Base-by-base conservation (phyloP, 2,329 filamentous ascomycete genomes). In the Acrocalymma vagum region DNA sequence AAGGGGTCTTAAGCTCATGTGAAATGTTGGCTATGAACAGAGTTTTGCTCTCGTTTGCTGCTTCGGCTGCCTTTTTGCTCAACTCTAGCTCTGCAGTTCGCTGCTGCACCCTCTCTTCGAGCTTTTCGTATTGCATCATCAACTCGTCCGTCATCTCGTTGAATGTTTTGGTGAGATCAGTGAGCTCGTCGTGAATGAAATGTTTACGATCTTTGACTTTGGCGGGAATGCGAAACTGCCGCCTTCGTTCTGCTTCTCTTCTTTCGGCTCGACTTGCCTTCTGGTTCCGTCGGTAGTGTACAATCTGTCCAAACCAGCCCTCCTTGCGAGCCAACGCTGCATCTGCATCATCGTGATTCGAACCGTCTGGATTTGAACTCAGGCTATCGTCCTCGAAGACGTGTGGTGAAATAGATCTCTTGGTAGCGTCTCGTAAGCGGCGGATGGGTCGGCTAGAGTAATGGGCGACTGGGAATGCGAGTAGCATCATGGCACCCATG, bases 11-110 rank as follows among this genome's bases (percentile, higher is more conserved):
- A 23, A 99, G 78, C 68, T 97, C 84, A 54, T 87, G 84, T 2
- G 81, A 85, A 34, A 97, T 96, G 59, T 97, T 97, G 13, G 94
- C 94, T 50, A 99, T 95, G 73, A 97, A 97, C 7, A 97, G 78
- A 0, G 94, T 97, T 73, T 99, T 99, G 77, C 90, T 95, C 71
- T 96, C 89, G 58, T 96, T 96, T 3, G 92, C 92, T n/a, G 89
- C 88, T 69, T 96, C 92, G 1, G 92, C 92, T 1, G 90, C 90
- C 72, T 90, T 90, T 67, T 96, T 96, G 73, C 87, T 95, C 47
- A 90, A 83, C 62, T 95, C 90, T 1, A 96, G 77, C 68, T 96
- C 88, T 23, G 82, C 82, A 0, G 92, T 96, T 39, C 92, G 80
- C 65, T 92, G 85, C 6, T 83, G 83, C 1, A 96, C 92, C 56